phyloP scores from a whole-genome alignment of 1,284 basidiomycete species.

The Neotropicomus parvogracilis region DNA sequence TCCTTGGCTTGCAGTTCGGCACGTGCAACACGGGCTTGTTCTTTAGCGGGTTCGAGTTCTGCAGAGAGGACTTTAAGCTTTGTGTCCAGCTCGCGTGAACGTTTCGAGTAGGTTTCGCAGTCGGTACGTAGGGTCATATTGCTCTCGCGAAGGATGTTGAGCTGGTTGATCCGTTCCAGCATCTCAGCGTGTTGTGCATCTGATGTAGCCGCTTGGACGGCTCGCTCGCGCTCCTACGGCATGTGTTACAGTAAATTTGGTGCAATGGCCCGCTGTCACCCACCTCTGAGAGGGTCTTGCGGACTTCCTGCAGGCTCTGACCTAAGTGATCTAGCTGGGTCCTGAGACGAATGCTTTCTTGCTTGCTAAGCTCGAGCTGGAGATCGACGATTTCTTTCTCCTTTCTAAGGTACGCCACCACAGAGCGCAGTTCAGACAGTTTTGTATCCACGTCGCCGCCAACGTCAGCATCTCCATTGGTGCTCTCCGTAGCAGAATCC shows the following conservation, averaged over 20 bases:
- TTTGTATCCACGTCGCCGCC: slow-evolving; percentile 55
- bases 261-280: slow-evolving; percentile 1
- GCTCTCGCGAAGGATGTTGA: slow-evolving; percentile 85
- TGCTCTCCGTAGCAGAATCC: slow-evolving; percentile 43
- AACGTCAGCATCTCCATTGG: slow-evolving; percentile 43
- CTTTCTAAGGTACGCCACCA: slow-evolving; percentile 80
- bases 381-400: slow-evolving; percentile 91
- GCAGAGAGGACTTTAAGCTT: slow-evolving; percentile 57
- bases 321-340: slow-evolving; percentile 72
- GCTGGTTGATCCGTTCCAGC: slow-evolving; percentile 83
- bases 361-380: slow-evolving; percentile 81
- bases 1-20: slow-evolving; percentile 75
- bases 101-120: slow-evolving; percentile 63
- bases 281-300: slow-evolving; percentile 64
- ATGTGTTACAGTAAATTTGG: slow-evolving; percentile 3
- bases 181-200: slow-evolving; percentile 84
- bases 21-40: slow-evolving; percentile 61
- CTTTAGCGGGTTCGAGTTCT: slow-evolving; percentile 75
- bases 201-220: slow-evolving; percentile 63
- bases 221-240: slow-evolving; percentile 71
- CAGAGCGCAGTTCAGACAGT: slow-evolving; percentile 70
- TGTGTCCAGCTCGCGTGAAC: slow-evolving; percentile 60
- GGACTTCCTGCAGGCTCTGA: slow-evolving; percentile 67
- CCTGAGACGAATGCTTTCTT: slow-evolving; percentile 77
- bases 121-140: slow-evolving; percentile 82